Percentiles rank a stretch among this genome's conserved stretches.
phyloP scores from a whole-genome alignment of 176 grass and related monocot species.

The Avena insularis region DNA sequence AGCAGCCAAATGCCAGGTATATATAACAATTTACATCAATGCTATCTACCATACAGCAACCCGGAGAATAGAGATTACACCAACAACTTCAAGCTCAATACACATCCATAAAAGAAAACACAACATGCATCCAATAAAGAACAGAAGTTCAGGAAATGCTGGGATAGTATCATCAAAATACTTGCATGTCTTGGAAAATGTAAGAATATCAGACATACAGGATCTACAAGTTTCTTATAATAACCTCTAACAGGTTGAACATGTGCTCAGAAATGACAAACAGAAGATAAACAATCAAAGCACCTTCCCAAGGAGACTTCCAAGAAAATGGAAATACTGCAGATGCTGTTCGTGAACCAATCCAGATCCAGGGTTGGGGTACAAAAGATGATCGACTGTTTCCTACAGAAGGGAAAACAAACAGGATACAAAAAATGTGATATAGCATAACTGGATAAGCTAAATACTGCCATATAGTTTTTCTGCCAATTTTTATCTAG shows the following conservation, averaged over 20 bases:
- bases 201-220: not conserved
- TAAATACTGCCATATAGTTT: not conserved
- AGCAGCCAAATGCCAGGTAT: constrained; percentile 31
- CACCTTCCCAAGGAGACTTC: constrained; percentile 96
- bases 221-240: not conserved
- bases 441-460: not conserved
- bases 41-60: constrained; percentile 15
- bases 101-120: not conserved
- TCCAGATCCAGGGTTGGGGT: constrained; percentile 96
- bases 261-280: not conserved
- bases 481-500: not conserved
- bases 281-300: constrained; percentile 22
- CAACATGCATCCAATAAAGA: not conserved
- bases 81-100: constrained; percentile 35
- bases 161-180: not conserved
- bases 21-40: constrained; percentile 28
- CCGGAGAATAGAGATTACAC: not conserved
- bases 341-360: constrained; percentile 94
- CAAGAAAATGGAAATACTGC: constrained; percentile 96
- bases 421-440: constrained; percentile 25
- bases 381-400: constrained; percentile 90
- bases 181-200: not conserved
- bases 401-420: constrained; percentile 58
- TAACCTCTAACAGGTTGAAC: constrained; percentile 5
- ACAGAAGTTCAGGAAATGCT: constrained; percentile 21